Evolutionary conservation across 352 stramenopile species (phyloP).

Genomic region (Peronosclerospora sorghi): DNA sequence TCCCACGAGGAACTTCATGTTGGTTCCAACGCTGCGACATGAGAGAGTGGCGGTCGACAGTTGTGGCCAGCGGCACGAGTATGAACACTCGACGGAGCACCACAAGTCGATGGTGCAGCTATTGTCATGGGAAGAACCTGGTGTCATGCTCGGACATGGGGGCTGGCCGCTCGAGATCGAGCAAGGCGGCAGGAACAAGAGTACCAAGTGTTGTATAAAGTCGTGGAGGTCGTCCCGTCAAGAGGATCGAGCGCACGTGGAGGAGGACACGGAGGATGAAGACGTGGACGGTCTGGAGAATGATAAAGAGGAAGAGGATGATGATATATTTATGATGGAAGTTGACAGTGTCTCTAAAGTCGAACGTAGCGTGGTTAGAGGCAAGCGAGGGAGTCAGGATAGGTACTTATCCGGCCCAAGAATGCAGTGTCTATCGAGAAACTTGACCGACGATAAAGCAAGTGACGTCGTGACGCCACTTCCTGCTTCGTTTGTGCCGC

Average conservation of each 20-base stretch:
- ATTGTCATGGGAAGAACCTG: slow-evolving; percentile 55
- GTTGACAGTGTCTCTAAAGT: slow-evolving; percentile 23
- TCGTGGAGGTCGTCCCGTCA: slow-evolving; percentile 4
- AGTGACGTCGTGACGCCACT: slow-evolving; percentile 22
- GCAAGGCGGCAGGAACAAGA: slow-evolving; percentile 11
- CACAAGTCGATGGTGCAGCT: slow-evolving; percentile 26
- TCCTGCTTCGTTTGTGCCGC: slow-evolving; percentile 59
- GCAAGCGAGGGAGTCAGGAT: slow-evolving; percentile 5
- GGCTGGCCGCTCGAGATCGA: slow-evolving; percentile 19
- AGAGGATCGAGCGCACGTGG: slow-evolving; percentile 21
- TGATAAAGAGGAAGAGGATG: slow-evolving; percentile 26
- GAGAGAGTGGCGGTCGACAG: too few relatives aligned
- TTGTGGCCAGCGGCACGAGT: slow-evolving; percentile 11
- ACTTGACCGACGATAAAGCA: slow-evolving; percentile 15
- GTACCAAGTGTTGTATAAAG: too few relatives aligned
- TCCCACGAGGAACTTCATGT: slow-evolving; percentile 15
- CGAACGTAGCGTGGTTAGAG: slow-evolving; percentile 20
- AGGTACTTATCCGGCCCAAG: slow-evolving; percentile 5
- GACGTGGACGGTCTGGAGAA: slow-evolving; percentile 20
- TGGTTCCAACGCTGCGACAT: slow-evolving; percentile 4
- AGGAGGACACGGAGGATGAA: slow-evolving; percentile 34
- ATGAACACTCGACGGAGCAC: slow-evolving; percentile 7
- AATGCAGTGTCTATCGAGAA: slow-evolving; percentile 6
- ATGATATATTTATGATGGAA: slow-evolving; percentile 79
- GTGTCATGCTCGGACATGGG: slow-evolving; percentile 26